These are phyloP conservation scores for Trichoderma sp. DNA, from an alignment of 2,329 filamentous ascomycete genomes.

Conservation along the genomic window DNA sequence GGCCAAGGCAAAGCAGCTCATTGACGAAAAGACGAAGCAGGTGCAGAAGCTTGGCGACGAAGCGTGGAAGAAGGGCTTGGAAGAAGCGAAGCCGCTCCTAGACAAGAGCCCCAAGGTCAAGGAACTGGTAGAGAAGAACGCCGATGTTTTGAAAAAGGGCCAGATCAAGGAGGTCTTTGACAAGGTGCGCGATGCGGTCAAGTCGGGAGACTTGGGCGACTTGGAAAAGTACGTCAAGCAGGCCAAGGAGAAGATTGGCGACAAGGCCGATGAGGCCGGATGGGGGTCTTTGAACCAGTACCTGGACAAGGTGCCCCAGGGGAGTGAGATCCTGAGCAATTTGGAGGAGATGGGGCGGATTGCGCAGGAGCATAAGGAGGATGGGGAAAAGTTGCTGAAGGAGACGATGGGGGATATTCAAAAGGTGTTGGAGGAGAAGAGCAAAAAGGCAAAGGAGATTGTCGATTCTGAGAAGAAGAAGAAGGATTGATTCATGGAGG, in stretches of 20 bases:
- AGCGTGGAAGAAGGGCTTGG: conserved; percentile 70
- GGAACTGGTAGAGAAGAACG: conserved; percentile 70
- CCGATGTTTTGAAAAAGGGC: conserved; percentile 66
- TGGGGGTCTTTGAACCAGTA: conserved; percentile 60
- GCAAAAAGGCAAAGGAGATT: conserved; percentile 59
- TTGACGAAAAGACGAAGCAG: conserved; percentile 70
- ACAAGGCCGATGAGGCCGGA: conserved; percentile 43
- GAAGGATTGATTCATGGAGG: conserved; percentile 41
- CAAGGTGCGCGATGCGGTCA: conserved; percentile 61
- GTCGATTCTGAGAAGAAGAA: conserved; percentile 56
- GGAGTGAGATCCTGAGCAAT: conserved; percentile 65
- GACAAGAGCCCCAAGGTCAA: conserved; percentile 78
- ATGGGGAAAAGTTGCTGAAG: conserved; percentile 69
- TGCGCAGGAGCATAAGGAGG: conserved; percentile 66
- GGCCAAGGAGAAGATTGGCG: conserved; percentile 45
- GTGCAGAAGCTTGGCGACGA: conserved; percentile 69
- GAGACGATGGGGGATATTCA: conserved; percentile 68
- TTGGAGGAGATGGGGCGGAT: conserved; percentile 65
- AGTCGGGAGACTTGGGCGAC: conserved; percentile 60
- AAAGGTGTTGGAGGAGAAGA: conserved; percentile 63
- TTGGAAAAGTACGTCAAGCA: conserved; percentile 41
- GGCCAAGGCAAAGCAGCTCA: conserved; percentile 60
- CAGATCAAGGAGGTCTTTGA: conserved; percentile 65
- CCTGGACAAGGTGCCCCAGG: conserved; percentile 65
- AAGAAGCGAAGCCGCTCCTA: conserved; percentile 70